phyloP scores from a whole-genome alignment of 2,329 filamentous ascomycete species.

The Dothiorella sarmentorum region DNA sequence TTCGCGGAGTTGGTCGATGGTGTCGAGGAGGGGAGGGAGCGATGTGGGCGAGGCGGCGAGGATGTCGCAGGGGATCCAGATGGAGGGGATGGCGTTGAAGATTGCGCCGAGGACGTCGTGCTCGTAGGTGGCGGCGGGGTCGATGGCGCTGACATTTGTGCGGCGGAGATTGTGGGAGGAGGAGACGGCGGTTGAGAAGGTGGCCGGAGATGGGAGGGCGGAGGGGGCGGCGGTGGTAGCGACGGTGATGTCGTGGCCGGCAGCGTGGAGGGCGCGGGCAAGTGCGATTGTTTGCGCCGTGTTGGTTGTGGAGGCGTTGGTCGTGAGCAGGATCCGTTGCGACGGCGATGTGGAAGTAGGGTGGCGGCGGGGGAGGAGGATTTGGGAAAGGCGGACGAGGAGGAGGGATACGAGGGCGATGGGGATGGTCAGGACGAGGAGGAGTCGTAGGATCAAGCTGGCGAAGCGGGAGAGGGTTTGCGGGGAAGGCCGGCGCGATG shows the following conservation, averaged over 20 bases:
- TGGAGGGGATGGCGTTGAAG: background rate
- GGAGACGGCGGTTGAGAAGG: background rate
- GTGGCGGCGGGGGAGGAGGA: constrained; percentile 60
- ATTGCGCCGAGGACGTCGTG: background rate
- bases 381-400: constrained; percentile 69
- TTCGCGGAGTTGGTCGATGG: background rate
- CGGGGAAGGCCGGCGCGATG: background rate
- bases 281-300: background rate
- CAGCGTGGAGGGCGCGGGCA: constrained; percentile 2
- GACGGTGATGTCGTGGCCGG: background rate
- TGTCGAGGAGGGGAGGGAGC: too few species aligned
- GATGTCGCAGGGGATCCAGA: constrained; percentile 6
- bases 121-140: background rate
- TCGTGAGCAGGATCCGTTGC: constrained; percentile 64
- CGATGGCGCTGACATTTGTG: background rate
- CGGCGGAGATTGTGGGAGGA: background rate
- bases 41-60: background rate
- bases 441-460: background rate
- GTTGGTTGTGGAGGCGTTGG: constrained; percentile 58
- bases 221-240: background rate
- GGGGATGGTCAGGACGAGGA: constrained; percentile 3
- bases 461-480: background rate
- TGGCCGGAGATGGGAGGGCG: background rate
- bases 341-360: constrained; percentile 74
- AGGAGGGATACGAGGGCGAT: constrained; percentile 22